Conservation (phyloP, 768 basidiomycete genomes). For the Plicaturopsis crispa region DNA sequence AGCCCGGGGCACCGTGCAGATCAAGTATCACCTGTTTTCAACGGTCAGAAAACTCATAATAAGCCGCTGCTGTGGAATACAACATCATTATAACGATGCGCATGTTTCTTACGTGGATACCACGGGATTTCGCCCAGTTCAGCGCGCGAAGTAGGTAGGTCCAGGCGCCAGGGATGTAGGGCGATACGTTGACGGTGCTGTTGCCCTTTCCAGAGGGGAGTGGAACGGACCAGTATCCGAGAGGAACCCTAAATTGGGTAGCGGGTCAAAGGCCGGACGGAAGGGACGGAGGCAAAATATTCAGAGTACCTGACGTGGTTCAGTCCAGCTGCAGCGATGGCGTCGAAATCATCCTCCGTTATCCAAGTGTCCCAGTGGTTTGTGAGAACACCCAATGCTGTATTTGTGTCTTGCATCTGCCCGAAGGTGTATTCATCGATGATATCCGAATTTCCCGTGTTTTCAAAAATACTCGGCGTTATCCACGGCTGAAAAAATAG, state of each 20-base stretch:
- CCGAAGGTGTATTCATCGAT: slow-evolving; percentile 62
- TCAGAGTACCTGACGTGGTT: slow-evolving; percentile 58
- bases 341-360: slow-evolving; percentile 61
- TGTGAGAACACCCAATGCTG: slow-evolving; percentile 34
- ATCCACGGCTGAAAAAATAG: slow-evolving; percentile 56
- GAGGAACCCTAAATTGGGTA: slow-evolving; percentile 46
- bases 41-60: no score
- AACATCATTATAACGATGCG: no score
- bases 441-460: slow-evolving; percentile 45
- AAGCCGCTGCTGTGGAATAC: no score
- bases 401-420: slow-evolving; percentile 34
- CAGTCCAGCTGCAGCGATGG: slow-evolving; percentile 58
- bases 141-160: slow-evolving; percentile 8
- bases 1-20: slow-evolving; percentile 66
- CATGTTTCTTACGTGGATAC: slow-evolving; percentile 21
- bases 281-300: background rate
- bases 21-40: slow-evolving; percentile 76
- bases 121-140: slow-evolving; percentile 19
- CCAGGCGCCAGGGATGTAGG: slow-evolving; percentile 60
- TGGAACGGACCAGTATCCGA: slow-evolving; percentile 79
- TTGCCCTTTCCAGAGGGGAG: slow-evolving; percentile 47
- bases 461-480: slow-evolving; percentile 65
- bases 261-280: background rate
- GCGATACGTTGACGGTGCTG: slow-evolving; percentile 31
- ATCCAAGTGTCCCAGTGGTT: slow-evolving; percentile 63